Conservation (phyloP, 164 flowering plant genomes). For the Liriodendron chinense region DNA sequence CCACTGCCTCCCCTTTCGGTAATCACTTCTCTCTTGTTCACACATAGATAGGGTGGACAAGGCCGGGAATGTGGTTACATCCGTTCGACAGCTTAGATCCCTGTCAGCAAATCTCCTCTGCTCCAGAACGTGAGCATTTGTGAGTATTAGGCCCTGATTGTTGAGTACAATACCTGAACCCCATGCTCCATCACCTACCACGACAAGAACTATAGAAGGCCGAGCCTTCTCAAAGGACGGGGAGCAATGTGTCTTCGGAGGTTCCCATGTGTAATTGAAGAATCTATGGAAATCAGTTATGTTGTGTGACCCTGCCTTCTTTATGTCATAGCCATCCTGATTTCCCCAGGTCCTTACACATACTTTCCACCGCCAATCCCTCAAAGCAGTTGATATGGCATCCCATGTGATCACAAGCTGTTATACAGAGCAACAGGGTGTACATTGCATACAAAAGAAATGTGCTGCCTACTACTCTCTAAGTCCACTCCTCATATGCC, state of each 20-base stretch:
- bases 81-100: conserved; percentile 27
- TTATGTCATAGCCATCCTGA: conserved; percentile 14
- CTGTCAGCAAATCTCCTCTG: conserved; percentile 89
- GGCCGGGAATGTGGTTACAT: conserved; percentile 15
- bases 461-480: neutral
- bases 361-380: conserved; percentile 39
- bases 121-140: conserved; percentile 95
- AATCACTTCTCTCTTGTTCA: conserved; percentile 12
- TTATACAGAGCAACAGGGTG: conserved; percentile 9
- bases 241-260: conserved; percentile 12
- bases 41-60: conserved; percentile 8
- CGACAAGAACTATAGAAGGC: conserved; percentile 73
- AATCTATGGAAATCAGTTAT: conserved; percentile 1
- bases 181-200: conserved; percentile 77
- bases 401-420: conserved; percentile 97
- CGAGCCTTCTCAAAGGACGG: conserved; percentile 56
- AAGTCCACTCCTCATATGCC: neutral
- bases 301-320: conserved; percentile 14
- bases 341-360: conserved; percentile 22
- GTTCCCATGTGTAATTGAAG: conserved; percentile 7
- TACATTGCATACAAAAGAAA: neutral
- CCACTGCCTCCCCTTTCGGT: conserved; percentile 10
- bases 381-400: conserved; percentile 67
- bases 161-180: conserved; percentile 92
- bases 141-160: conserved; percentile 76